Evolutionary conservation across 1,284 basidiomycete genomes (phyloP).

Genomic region (Cryptococcus sp.): DNA sequence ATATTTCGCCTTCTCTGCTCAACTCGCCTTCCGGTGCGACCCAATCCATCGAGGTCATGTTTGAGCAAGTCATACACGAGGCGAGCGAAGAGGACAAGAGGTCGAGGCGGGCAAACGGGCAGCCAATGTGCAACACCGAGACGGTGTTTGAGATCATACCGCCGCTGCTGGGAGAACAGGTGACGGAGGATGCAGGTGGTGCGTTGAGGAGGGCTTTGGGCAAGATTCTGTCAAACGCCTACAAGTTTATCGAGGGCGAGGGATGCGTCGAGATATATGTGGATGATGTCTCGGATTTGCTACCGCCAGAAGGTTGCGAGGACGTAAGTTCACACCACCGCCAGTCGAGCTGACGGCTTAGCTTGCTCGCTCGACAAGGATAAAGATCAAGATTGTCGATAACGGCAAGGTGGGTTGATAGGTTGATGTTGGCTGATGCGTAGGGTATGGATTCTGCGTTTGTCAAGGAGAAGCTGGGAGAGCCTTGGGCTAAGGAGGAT

Average conservation of each 20-base stretch:
- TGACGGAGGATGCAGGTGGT: constrained; percentile 37
- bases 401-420: constrained; percentile 17
- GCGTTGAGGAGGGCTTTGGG: constrained; percentile 29
- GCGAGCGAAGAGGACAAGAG: constrained; percentile 31
- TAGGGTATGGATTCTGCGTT: constrained; percentile 38
- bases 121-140: constrained; percentile 25
- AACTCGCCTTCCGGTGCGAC: constrained; percentile 15
- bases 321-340: constrained; percentile 15
- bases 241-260: constrained; percentile 39
- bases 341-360: constrained; percentile 8
- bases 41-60: constrained; percentile 29
- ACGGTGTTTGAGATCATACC: constrained; percentile 42
- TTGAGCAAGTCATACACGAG: constrained; percentile 38
- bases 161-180: constrained; percentile 30
- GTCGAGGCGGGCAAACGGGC: constrained; percentile 25
- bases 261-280: constrained; percentile 42
- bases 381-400: constrained; percentile 36
- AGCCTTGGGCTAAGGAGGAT: constrained; percentile 41
- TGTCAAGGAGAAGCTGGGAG: constrained; percentile 29
- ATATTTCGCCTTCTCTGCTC: constrained; percentile 9
- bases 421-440: not conserved
- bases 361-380: constrained; percentile 15
- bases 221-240: constrained; percentile 41
- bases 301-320: constrained; percentile 37
- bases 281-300: constrained; percentile 29